Percentiles rank a stretch among this genome's conserved stretches.
Conservation (phyloP, 306 rosid genomes). For the Rubus parviflorus region DNA sequence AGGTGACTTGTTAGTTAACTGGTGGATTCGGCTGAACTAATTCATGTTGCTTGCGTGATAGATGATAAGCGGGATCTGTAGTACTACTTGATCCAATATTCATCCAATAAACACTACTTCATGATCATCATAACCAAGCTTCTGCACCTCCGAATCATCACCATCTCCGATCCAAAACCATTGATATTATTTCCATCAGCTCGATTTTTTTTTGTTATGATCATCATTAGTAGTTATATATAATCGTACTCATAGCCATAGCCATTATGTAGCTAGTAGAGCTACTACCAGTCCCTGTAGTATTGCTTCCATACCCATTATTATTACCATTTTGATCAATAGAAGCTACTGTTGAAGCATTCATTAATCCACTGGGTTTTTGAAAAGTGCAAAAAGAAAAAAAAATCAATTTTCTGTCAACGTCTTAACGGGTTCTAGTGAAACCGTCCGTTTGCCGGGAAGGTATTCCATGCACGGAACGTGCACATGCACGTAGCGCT, state of each 20-base stretch:
- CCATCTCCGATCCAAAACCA: neutral
- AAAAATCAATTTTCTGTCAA: no score
- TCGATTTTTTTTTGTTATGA: conserved; percentile 15
- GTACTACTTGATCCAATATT: conserved; percentile 27
- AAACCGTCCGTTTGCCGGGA: no score
- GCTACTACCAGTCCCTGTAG: conserved; percentile 18
- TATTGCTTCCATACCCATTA: conserved; percentile 7
- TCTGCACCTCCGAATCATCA: conserved; percentile 31
- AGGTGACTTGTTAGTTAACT: no score
- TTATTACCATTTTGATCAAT: conserved; percentile 37
- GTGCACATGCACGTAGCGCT: no score
- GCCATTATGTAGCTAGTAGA: conserved; percentile 39
- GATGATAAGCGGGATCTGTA: conserved; percentile 20
- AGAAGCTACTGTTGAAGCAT: conserved; percentile 34
- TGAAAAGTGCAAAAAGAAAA: no score
- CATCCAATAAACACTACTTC: neutral
- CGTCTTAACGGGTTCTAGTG: no score
- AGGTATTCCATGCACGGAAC: no score
- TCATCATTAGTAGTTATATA: conserved; percentile 9
- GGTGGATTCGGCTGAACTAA: no score
- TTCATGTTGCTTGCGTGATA: conserved; percentile 40
- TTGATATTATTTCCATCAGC: conserved; percentile 22
- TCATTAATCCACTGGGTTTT: conserved; percentile 29
- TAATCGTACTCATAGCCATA: conserved; percentile 28
- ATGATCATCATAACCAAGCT: conserved; percentile 31